Percentiles rank a stretch among this genome's conserved stretches.
Evolutionary conservation across 108 stramenopile species (phyloP).

Genomic region (Schizochytrium sp.): DNA sequence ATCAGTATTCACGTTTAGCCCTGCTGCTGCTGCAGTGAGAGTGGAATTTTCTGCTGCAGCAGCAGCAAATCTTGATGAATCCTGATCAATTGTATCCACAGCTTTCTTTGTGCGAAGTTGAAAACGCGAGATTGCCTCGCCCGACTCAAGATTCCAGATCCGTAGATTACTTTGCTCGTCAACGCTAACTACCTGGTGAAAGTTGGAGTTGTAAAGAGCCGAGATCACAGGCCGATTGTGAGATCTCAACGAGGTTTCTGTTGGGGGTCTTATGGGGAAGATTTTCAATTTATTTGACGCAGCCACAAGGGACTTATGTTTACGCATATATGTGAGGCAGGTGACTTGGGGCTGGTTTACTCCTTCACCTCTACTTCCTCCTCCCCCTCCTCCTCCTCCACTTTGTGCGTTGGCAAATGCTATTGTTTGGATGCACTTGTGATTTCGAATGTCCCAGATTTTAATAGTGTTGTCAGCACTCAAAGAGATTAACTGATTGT

Average conservation of each 20-base stretch:
- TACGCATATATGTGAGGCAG: constrained; percentile 53
- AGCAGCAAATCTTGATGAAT: not conserved
- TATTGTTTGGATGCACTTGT: constrained; percentile 58
- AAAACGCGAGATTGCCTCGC: constrained; percentile 68
- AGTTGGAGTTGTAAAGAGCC: constrained; percentile 69
- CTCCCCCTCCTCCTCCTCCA: not conserved
- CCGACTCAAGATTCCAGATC: constrained; percentile 70
- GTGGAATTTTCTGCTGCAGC: constrained; percentile 33
- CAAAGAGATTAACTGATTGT: constrained; percentile 53
- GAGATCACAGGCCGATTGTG: constrained; percentile 68
- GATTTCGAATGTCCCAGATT: constrained; percentile 62
- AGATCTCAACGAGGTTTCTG: not conserved
- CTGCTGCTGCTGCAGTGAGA: constrained; percentile 17
- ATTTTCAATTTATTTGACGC: constrained; percentile 63
- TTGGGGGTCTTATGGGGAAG: constrained; percentile 22
- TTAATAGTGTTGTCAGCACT: constrained; percentile 59
- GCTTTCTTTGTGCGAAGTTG: constrained; percentile 30
- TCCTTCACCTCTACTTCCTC: not conserved
- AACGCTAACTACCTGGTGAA: constrained; percentile 67
- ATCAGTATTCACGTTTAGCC: not conserved
- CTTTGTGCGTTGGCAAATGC: not conserved
- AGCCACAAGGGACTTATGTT: constrained; percentile 39
- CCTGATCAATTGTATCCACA: constrained; percentile 24
- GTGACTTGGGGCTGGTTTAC: not conserved
- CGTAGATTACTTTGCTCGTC: constrained; percentile 63